phyloP scores from a whole-genome alignment of 768 basidiomycete species.

The Asterophora parasitica region DNA sequence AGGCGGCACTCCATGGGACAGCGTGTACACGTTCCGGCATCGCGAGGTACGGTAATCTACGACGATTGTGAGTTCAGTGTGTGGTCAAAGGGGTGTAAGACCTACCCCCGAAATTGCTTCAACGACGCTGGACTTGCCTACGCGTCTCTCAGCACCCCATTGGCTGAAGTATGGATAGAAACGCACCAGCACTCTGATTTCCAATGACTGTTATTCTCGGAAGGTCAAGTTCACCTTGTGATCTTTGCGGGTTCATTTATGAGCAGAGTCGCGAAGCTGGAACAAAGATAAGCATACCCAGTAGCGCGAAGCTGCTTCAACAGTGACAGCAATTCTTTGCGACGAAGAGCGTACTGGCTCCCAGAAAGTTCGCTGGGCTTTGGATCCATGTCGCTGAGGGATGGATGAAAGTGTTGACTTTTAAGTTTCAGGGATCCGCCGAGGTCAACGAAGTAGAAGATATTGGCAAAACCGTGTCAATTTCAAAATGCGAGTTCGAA shows the following conservation, averaged over 20 bases:
- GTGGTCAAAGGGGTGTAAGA: not conserved
- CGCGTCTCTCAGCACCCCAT: not conserved
- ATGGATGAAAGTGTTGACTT: no score
- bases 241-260: slow-evolving; percentile 19
- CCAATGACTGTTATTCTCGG: slow-evolving; percentile 49
- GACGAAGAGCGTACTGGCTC: slow-evolving; percentile 26
- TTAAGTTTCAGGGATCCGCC: no score
- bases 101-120: slow-evolving; percentile 46
- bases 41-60: slow-evolving; percentile 45
- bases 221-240: slow-evolving; percentile 42
- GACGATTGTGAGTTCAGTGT: not conserved
- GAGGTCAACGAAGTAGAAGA: no score
- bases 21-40: slow-evolving; percentile 43
- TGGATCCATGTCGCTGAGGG: not conserved
- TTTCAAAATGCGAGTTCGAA: no score
- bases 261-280: not conserved
- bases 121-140: slow-evolving; percentile 40
- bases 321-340: slow-evolving; percentile 27
- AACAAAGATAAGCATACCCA: slow-evolving; percentile 18
- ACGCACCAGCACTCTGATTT: slow-evolving; percentile 43
- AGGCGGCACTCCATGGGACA: slow-evolving; percentile 36
- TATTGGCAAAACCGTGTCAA: no score
- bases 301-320: slow-evolving; percentile 29
- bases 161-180: not conserved
- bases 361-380: slow-evolving; percentile 16